Percentiles rank a stretch among this genome's conserved stretches.
phyloP scores from a whole-genome alignment of 768 basidiomycete genomes.

The Cyclocybe cylindracea region DNA sequence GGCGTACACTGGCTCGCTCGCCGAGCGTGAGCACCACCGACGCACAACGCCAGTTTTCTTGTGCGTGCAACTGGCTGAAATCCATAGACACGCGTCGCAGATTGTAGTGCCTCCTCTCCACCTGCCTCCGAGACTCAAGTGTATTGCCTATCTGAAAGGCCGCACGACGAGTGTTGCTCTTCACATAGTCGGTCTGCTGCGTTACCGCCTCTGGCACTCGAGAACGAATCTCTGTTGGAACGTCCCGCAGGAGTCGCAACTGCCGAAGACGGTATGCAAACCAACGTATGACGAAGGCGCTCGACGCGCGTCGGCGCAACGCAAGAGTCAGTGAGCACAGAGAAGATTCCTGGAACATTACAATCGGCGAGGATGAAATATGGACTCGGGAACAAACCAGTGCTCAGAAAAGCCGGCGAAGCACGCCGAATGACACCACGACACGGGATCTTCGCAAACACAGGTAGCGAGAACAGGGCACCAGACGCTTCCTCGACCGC shows the following conservation, averaged over 20 bases:
- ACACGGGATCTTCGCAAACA: constrained; percentile 18
- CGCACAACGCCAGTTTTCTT: constrained; percentile 27
- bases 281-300: constrained; percentile 22
- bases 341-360: constrained; percentile 13
- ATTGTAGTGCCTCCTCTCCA: constrained; percentile 21
- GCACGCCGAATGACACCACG: background rate
- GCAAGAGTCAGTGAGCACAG: background rate
- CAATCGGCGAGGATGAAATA: background rate
- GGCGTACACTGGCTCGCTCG: constrained; percentile 32
- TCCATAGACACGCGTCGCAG: constrained; percentile 17
- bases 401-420: constrained; percentile 2
- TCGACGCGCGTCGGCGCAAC: background rate
- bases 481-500: constrained; percentile 11
- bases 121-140: constrained; percentile 1
- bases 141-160: constrained; percentile 3
- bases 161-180: background rate
- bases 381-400: constrained; percentile 10
- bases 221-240: constrained; percentile 61
- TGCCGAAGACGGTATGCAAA: constrained; percentile 25
- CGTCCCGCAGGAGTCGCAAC: constrained; percentile 45
- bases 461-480: constrained; percentile 16
- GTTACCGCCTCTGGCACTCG: constrained; percentile 35
- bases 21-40: constrained; percentile 19
- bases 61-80: constrained; percentile 32
- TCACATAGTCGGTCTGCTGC: constrained; percentile 11